A percentile compares a stretch with the other conserved stretches of the same genome.
Conservation (phyloP, 2,329 filamentous ascomycete genomes). For the Chaetomiaceae sp. region DNA sequence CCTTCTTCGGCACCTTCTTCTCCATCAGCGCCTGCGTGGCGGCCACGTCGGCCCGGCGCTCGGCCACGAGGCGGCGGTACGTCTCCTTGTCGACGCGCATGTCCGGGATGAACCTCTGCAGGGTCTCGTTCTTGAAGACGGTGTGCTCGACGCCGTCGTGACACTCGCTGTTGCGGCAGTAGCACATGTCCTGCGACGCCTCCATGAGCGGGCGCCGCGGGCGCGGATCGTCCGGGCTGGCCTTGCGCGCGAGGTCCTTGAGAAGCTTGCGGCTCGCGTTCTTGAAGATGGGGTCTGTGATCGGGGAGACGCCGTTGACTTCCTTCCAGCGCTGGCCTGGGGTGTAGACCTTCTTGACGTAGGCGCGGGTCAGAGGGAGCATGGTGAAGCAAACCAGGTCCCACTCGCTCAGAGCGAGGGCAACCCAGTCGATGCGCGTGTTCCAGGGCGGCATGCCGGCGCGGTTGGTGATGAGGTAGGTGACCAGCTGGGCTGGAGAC, state of each 20-base stretch:
- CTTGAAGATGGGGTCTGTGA: conserved; percentile 3
- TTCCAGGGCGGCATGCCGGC: conserved; percentile 10
- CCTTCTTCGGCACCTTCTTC: conserved; percentile 5
- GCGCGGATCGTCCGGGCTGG: neutral
- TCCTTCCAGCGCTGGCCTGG: conserved; percentile 1
- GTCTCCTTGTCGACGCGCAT: neutral
- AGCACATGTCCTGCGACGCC: neutral
- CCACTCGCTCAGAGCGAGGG: conserved; percentile 11
- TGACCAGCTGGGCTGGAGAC: neutral
- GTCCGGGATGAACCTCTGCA: neutral
- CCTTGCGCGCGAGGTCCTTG: neutral
- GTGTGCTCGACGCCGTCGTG: neutral
- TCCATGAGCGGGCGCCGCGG: conserved; percentile 2
- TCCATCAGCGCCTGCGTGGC: neutral
- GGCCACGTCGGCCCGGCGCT: neutral
- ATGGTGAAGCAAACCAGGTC: conserved; percentile 3
- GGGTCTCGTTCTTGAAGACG: conserved; percentile 8
- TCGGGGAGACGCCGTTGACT: neutral
- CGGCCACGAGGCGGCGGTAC: neutral
- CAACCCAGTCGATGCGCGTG: conserved; percentile 14
- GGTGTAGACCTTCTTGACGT: conserved; percentile 5
- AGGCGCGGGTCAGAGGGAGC: conserved; percentile 10
- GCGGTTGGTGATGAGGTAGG: conserved; percentile 12
- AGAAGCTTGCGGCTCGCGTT: neutral
- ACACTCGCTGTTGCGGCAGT: conserved; percentile 1